Evolutionary conservation across 352 stramenopile species (phyloP).

Genomic region (Thalassiosira mediterranea): DNA sequence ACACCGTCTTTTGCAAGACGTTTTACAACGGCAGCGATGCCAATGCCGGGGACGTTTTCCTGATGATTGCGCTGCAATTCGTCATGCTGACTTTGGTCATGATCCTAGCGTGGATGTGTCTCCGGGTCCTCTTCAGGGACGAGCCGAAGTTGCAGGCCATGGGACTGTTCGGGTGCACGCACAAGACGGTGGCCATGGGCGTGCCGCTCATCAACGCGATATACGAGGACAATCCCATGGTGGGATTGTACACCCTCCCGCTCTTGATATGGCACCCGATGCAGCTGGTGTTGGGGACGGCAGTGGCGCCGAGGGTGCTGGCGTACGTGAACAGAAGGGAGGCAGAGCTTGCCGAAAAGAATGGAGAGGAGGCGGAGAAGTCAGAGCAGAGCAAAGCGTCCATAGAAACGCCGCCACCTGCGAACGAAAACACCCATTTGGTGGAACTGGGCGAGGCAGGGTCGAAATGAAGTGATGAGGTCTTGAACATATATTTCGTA

Average conservation of each 20-base stretch:
- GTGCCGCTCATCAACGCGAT: conserved; percentile 76
- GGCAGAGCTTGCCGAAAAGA: conserved; percentile 18
- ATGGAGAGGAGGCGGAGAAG: background rate
- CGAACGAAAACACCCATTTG: too few relatives aligned
- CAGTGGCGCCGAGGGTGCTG: conserved; percentile 52
- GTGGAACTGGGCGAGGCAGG: too few relatives aligned
- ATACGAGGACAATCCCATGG: conserved; percentile 54
- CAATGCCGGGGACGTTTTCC: conserved; percentile 39
- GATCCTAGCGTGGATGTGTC: conserved; percentile 56
- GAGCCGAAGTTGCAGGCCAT: conserved; percentile 63
- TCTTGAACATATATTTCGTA: too few relatives aligned
- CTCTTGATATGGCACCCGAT: conserved; percentile 77
- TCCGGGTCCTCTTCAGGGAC: conserved; percentile 55
- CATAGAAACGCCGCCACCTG: too few relatives aligned
- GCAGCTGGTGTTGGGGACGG: conserved; percentile 65
- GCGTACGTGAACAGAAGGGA: conserved; percentile 68
- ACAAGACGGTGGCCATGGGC: conserved; percentile 75
- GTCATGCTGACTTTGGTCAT: conserved; percentile 52
- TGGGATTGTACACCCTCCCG: conserved; percentile 71
- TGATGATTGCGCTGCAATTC: conserved; percentile 66
- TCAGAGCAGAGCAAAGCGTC: too few relatives aligned
- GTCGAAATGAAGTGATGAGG: too few relatives aligned
- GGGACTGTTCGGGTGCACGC: conserved; percentile 67
- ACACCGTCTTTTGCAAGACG: conserved; percentile 72
- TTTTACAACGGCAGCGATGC: conserved; percentile 48